phyloP scores from a whole-genome alignment of 441 rosid genomes.

The Raphanus hybrid region DNA sequence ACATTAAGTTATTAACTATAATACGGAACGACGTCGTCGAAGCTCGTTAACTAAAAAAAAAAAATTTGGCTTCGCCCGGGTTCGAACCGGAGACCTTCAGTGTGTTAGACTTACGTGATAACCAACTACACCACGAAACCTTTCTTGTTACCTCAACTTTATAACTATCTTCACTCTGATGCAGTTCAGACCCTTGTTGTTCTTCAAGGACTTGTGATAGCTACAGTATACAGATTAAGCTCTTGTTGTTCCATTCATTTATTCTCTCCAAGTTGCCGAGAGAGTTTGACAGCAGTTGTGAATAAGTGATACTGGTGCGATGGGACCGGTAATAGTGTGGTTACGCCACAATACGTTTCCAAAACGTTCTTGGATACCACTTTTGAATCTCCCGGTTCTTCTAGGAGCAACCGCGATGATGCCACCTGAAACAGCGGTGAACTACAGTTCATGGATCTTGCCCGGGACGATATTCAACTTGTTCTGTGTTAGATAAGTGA shows the following conservation, averaged over 20 bases:
- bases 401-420: conserved; percentile 74
- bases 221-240: too few species aligned
- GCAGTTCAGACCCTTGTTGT: background rate
- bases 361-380: conserved; percentile 71
- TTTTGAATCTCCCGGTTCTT: conserved; percentile 81
- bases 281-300: background rate
- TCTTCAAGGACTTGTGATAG: too few species aligned
- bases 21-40: background rate
- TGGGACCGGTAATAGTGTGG: conserved; percentile 76
- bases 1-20: background rate
- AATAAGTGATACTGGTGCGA: conserved; percentile 42
- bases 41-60: background rate
- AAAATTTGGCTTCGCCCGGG: conserved; percentile 53
- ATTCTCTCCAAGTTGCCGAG: background rate
- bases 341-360: conserved; percentile 72
- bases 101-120: conserved; percentile 99
- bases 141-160: background rate
- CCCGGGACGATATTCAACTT: conserved; percentile 84
- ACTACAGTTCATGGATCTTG: conserved; percentile 78
- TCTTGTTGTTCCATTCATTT: too few species aligned
- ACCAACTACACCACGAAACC: conserved; percentile 97
- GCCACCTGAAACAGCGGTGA: conserved; percentile 84
- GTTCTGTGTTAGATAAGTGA: conserved; percentile 50
- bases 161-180: background rate
- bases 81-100: conserved; percentile 95